These are phyloP conservation scores for Ophioceras dolichostomum DNA, from an alignment of 2,329 filamentous ascomycete genomes.

Conservation along the genomic window DNA sequence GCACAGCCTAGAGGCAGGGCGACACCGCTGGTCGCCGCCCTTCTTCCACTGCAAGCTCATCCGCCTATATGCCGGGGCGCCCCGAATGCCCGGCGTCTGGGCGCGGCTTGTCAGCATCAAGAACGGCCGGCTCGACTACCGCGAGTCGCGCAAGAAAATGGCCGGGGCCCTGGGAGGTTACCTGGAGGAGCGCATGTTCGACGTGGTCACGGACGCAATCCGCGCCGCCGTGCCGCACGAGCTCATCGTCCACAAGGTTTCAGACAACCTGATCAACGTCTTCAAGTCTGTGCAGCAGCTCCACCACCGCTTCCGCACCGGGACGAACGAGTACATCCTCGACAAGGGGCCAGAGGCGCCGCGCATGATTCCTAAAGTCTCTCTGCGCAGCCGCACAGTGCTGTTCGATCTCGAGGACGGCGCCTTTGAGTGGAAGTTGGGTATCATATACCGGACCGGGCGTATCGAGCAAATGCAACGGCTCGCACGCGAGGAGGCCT, in stretches of 20 bases:
- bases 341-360: conserved; percentile 77
- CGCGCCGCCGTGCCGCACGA: conserved; percentile 84
- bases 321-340: conserved; percentile 77
- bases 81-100: conserved; percentile 74
- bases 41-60: conserved; percentile 67
- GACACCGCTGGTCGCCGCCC: conserved; percentile 77
- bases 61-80: conserved; percentile 79
- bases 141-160: conserved; percentile 61
- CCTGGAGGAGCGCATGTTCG: conserved; percentile 68
- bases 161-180: conserved; percentile 39
- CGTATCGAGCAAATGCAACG: conserved; percentile 83
- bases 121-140: conserved; percentile 64
- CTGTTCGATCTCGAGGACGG: conserved; percentile 93
- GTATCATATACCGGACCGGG: conserved; percentile 84
- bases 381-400: conserved; percentile 67
- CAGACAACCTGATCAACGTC: conserved; percentile 87
- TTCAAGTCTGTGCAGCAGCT: conserved; percentile 80
- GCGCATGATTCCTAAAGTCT: conserved; percentile 77
- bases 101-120: conserved; percentile 78
- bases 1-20: conserved; percentile 69
- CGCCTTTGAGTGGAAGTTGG: conserved; percentile 93
- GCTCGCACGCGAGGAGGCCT: conserved; percentile 80
- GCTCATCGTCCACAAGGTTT: conserved; percentile 75
- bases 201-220: conserved; percentile 75
- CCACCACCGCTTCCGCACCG: conserved; percentile 84